Percentiles rank a stretch among this genome's conserved stretches.
Evolutionary conservation across 116 monocot species (phyloP).

Genomic region (Zostera marina): DNA sequence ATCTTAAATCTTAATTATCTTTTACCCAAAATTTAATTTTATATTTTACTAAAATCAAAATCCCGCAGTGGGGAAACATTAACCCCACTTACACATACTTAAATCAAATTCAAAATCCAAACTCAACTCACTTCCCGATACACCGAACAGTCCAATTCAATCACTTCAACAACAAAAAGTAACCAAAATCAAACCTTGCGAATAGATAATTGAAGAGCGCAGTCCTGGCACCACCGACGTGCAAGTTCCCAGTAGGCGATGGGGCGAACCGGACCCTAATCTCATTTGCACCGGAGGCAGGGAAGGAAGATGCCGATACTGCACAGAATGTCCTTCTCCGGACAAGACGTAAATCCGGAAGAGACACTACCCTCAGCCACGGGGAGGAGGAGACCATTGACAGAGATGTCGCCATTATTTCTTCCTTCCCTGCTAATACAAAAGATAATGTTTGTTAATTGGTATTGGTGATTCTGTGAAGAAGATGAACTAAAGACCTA

Average conservation of each 20-base stretch:
- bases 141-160: not conserved
- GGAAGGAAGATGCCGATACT: slow-evolving; percentile 10
- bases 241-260: slow-evolving; percentile 61
- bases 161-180: not conserved
- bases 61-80: not conserved
- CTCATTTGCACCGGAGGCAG: slow-evolving; percentile 20
- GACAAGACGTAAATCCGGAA: slow-evolving; percentile 23
- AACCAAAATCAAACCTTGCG: slow-evolving; percentile 36
- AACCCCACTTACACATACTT: not conserved
- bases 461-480: too few species aligned
- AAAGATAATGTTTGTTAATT: not conserved
- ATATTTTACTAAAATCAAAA: not conserved
- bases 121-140: not conserved
- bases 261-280: slow-evolving; percentile 77
- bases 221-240: slow-evolving; percentile 73
- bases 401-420: not conserved
- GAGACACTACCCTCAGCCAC: slow-evolving; percentile 34
- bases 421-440: not conserved
- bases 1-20: not conserved
- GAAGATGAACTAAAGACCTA: too few species aligned
- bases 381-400: slow-evolving; percentile 19
- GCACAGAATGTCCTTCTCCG: slow-evolving; percentile 15
- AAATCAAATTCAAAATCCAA: not conserved
- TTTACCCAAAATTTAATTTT: not conserved
- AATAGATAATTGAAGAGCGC: slow-evolving; percentile 92